Conservation (phyloP, 2,329 filamentous ascomycete species). For the Penicillium occitanis region DNA sequence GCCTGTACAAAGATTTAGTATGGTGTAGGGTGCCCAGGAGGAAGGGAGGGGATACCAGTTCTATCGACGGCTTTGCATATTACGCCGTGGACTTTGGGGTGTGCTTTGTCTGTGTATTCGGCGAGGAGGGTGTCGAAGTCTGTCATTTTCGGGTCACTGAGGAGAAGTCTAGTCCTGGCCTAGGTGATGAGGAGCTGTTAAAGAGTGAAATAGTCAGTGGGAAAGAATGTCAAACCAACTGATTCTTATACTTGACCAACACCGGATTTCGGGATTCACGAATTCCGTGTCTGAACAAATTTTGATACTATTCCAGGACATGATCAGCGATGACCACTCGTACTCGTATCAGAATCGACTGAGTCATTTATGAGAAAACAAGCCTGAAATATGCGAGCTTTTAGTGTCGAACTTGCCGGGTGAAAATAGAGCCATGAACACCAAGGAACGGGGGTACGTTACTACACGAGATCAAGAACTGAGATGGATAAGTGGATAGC, state of each 20-base stretch:
- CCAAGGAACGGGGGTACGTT: neutral
- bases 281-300: neutral
- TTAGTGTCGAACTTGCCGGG: neutral
- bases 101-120: neutral
- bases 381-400: too few relatives aligned
- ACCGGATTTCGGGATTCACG: neutral
- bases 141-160: neutral
- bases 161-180: neutral
- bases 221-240: neutral
- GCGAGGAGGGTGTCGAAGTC: slow-evolving; percentile 1
- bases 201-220: too few relatives aligned
- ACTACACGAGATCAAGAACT: neutral
- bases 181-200: neutral
- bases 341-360: neutral
- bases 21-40: too few relatives aligned
- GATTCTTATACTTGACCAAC: neutral
- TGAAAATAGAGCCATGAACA: neutral
- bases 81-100: neutral
- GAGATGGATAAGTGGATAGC: neutral
- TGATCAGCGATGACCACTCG: neutral
- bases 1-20: neutral
- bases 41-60: neutral
- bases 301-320: neutral
- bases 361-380: too few relatives aligned
- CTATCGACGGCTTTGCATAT: neutral